Base-by-base conservation (phyloP, 768 basidiomycete species). In the Pisolithus sp. region DNA sequence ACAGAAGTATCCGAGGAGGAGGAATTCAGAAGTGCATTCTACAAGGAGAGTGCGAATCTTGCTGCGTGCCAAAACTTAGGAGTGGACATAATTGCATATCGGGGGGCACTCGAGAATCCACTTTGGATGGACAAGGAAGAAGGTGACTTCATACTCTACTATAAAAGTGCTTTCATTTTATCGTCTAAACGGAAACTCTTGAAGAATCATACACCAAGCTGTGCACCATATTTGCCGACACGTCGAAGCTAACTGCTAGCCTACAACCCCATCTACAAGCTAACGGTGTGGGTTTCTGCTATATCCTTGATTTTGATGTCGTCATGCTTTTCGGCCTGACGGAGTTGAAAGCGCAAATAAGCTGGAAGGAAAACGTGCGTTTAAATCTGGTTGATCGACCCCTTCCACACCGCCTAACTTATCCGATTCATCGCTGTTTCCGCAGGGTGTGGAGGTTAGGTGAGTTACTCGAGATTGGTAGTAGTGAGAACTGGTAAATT, bases 291-390 rank as follows among this genome's bases (percentile, higher is more conserved):
- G 46, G 24, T 7, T 23, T 49, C 17, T 68, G 63, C 51, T 69
- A 65, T 40, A 23, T 41, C 31, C 7, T 63, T 28, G 24, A 50
- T 0, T 74, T 61, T 43, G 62, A 69, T 13, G 57, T 76, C 5
- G 59, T 73, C 20, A 40, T 76, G 8, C 55, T 63, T 7, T 70
- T 71, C 28, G 74, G 74, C 0, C 40, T 64, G 21, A 71, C 72
- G 0, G 74, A 76, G 46, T 55, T 74, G 41, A 72, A 71, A 54
- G 74, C 72, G 0, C 68, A 72, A 30, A 62, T 73, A 30, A 58
- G 63, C 4, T 76, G 77, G 77, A 57, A 55, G 8, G 68, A 76
- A 37, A 18, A 67, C 48, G 70, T 71, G 40, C 20, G 55, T 39
- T 5, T 13, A 5, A 53, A n/a, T n/a, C 18, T 15, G n/a, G 31